Percentiles rank a stretch among this genome's conserved stretches.
Evolutionary conservation across 495 filamentous ascomycete species (phyloP).

Genomic region (Aspergillus baeticus): DNA sequence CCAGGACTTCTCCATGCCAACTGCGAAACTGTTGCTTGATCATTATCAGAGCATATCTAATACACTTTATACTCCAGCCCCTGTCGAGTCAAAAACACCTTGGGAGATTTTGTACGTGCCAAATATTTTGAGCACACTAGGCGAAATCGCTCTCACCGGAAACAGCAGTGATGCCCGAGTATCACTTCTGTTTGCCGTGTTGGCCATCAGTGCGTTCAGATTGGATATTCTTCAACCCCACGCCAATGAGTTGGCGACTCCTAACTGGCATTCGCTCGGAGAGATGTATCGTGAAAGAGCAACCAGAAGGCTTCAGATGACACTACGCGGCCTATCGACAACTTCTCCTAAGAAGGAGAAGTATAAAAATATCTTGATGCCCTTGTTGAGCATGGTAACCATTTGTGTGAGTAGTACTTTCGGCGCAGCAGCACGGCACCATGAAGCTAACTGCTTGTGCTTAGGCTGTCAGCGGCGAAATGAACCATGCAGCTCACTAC

Average conservation of each 20-base stretch:
- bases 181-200: conserved; percentile 7
- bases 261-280: conserved; percentile 2
- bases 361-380: conserved; percentile 13
- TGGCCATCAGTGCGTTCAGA: conserved; percentile 11
- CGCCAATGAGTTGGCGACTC: neutral
- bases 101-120: conserved; percentile 11
- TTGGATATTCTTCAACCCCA: neutral
- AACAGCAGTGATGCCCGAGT: conserved; percentile 8
- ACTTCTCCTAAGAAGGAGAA: conserved; percentile 4
- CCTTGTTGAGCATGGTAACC: conserved; percentile 13
- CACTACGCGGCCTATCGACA: conserved; percentile 2
- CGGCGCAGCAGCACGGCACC: neutral
- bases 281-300: conserved; percentile 6
- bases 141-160: conserved; percentile 8
- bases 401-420: neutral
- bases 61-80: conserved; percentile 3
- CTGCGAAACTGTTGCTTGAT: conserved; percentile 3
- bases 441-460: neutral
- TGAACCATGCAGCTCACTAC: conserved; percentile 8
- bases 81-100: conserved; percentile 6
- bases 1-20: conserved; percentile 4
- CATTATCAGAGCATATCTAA: conserved; percentile 4
- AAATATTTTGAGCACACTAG: conserved; percentile 5
- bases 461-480: conserved; percentile 7
- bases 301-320: neutral